Evolutionary conservation across 441 rosid species (phyloP), one percentile per base, ranked within the genome.

Genomic region (Metrosideros polymorpha): DNA sequence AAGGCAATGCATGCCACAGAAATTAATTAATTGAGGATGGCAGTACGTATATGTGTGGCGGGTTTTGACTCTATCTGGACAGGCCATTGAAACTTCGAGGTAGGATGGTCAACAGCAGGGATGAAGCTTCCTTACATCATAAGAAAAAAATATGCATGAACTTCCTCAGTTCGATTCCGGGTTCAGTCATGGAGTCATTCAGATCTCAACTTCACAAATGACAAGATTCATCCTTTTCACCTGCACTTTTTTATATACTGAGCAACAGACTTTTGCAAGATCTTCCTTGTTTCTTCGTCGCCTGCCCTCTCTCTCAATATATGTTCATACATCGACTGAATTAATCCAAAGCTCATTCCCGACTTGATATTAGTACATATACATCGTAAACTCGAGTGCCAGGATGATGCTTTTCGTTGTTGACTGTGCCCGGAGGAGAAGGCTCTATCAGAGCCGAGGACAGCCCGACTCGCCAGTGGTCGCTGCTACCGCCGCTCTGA

Each of bases 291-390:
- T 71, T 39, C 25, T 35, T 35, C 15, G 12, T 2, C 79, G 3
- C 17, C 15, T 22, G 1, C 2, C 45, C 77, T 5, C 25, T 61
- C 12, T 30, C 12, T 30, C 0, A 2, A 1, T 4, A 4, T 0
- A 32, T 32, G 24, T 63, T 32, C 76, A 63, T 63, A 17, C 76
- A 9, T 32, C 39, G 12, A 63, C 76, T 35, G 19, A 32, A 35
- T 32, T 63, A 32, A 63, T 17, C 25, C 43, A 22, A 32, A 63
- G 76, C 76, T 63, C 43, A 18, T 63, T 14, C 25, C 42, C 22
- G 0, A 63, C 76, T 30, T 32, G 8, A 18, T 63, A 24, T 18
- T 18, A 18, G 6, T 32, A 39, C 6, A 3, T 35, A 3, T 71
- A 66, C 27, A 19, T 19, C 13, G 15, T 66, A 35, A 66, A 66